Percentiles rank a stretch among this genome's conserved stretches.
Conservation (phyloP, 108 stramenopile species). For the Epithemia pelagica region DNA sequence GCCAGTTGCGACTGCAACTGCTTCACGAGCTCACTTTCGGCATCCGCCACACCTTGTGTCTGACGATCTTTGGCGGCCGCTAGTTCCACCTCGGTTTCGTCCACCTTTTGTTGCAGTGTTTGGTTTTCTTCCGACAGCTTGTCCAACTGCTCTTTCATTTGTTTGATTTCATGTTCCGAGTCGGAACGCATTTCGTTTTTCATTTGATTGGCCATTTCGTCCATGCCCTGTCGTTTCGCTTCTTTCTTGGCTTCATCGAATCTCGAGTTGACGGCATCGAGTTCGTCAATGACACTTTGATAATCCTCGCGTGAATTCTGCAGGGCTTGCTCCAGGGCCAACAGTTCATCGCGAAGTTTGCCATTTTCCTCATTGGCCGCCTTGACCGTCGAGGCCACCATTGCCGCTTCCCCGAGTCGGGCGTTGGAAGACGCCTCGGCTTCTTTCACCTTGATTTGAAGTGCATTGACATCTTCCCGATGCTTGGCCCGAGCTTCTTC, state of each 20-base stretch:
- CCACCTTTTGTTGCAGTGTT: conserved; percentile 49
- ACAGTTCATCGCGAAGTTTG: conserved; percentile 50
- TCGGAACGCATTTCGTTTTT: conserved; percentile 35
- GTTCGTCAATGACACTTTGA: conserved; percentile 49
- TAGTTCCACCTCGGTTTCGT: conserved; percentile 46
- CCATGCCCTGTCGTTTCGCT: conserved; percentile 35
- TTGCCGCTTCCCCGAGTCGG: conserved; percentile 33
- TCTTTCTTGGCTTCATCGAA: conserved; percentile 66
- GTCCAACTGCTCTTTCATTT: conserved; percentile 30
- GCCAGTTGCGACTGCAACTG: conserved; percentile 61
- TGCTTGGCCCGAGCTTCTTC: conserved; percentile 47
- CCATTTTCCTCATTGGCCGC: conserved; percentile 35
- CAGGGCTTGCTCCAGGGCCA: conserved; percentile 50
- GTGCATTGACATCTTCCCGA: conserved; percentile 48
- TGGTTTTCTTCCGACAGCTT: conserved; percentile 46
- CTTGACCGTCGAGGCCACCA: conserved; percentile 49
- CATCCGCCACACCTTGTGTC: conserved; percentile 20
- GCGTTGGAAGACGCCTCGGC: conserved; percentile 28
- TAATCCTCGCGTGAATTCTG: conserved; percentile 67
- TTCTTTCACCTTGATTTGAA: conserved; percentile 48
- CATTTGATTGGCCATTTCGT: conserved; percentile 19
- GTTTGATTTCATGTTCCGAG: conserved; percentile 35
- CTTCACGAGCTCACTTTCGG: conserved; percentile 52
- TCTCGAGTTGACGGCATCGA: conserved; percentile 62
- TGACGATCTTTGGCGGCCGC: conserved; percentile 36